Base-by-base conservation (phyloP, 352 stramenopile species). In the Globisporangium viniferum region DNA sequence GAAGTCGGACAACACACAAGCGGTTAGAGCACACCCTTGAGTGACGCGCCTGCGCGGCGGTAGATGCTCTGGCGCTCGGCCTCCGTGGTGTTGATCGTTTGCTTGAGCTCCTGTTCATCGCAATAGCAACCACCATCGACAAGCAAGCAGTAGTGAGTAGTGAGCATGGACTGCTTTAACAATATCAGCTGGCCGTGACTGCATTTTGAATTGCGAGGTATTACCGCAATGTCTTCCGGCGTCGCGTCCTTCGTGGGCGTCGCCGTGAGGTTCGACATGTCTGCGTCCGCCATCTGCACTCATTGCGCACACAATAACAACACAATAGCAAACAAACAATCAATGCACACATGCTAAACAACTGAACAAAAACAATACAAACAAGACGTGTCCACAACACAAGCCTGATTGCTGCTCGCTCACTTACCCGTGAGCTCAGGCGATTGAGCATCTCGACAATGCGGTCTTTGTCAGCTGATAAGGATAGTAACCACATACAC, bases 361-460 rank as follows among this genome's bases (percentile, higher is more conserved):
- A 29, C 49, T 51, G 44, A 15, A 22, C 33, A 39, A 51, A 1
- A 31, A 5, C n/a, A 8, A 27, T 24, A 35, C n/a, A 7, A 22
- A 27, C 20, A 29, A 65, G n/a, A 10, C 1, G 10, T 24, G 7
- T 44, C 20, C 54, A 24, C 54, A 20, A 48, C 41, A 48, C 36
- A 48, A 48, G 41, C 41, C 15, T n/a, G 5, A 6, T 20, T 8
- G 29, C 27, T n/a, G 20, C 20, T n/a, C 29, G 2, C 29, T 54
- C 63, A 95, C 88, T 54, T 64, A 95, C 88, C 60, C 86, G 85
- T 14, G 86, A 91, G 73, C 85, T 94, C 53, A 95, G 73, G 14
- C 88, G 84, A 62, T 95, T 95, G 70, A 95, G 88, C 84, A 95
- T 92, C 68, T 95, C 88, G 12, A 95, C 75, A 53, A 93, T 92